Base-by-base conservation (phyloP, 2,329 filamentous ascomycete species). In the Botrytis pseudocinerea region DNA sequence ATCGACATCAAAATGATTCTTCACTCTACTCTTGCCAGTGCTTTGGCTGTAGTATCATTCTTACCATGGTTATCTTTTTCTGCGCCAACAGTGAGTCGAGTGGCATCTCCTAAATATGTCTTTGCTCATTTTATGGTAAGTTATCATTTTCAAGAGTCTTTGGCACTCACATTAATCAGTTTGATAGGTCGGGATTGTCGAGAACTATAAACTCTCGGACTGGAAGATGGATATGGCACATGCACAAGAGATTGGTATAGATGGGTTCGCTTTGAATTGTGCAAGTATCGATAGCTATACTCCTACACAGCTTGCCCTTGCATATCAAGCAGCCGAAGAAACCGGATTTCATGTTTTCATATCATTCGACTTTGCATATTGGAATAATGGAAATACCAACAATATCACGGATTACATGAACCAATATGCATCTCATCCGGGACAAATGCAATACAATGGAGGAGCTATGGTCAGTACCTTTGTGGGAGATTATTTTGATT, bases 401-500 rank as follows among this genome's bases (percentile, higher is more conserved):
- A 75, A 79, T 9, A 80, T 81, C 46, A 80, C 79, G 2, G 75
- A 74, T 4, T 81, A 81, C 40, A 80, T 80, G 79, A 73, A 74
- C 9, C 16, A 70, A 65, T 74, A 76, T 73, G 77, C 77, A 4
- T 60, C 46, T n/a, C 80, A 87, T 57, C 81, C 83, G 1, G 81
- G 78, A 1, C 82, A 82, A 76, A 82, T 83, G 66, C 81, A 83
- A 70, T 82, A 84, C 73, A 80, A 80, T 72, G 82, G 79, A 25
- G 80, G 73, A 1, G 80, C 80, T 1, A 59, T 81, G 10, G 79
- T 81, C 14, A 81, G 80, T 60, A 81, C 80, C 9, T 81, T 81
- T 72, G 78, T 80, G 12, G 80, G 80, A 6, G 80, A 81, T 64
- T 79, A 74, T 60, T 81, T 81, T 71, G 76, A 81, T 42, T 81